A percentile compares a stretch with the other conserved stretches of the same genome.
These are phyloP conservation scores for Pseudogymnoascus sp. DNA, from an alignment of 2,329 filamentous ascomycete species.

Conservation along the genomic window DNA sequence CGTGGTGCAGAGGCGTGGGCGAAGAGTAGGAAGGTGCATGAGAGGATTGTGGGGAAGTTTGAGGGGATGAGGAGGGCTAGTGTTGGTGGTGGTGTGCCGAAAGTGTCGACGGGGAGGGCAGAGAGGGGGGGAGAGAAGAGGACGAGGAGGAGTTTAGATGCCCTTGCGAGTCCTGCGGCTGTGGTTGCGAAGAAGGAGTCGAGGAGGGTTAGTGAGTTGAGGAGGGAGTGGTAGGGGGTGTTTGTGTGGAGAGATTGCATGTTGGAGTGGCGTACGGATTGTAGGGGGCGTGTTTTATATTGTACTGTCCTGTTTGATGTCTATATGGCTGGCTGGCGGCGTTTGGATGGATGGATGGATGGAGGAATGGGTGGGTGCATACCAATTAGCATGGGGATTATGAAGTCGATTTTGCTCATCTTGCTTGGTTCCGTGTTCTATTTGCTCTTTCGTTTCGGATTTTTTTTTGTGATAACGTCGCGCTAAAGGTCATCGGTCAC, in stretches of 20 bases:
- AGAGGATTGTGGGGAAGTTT: conserved; percentile 22
- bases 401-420: background rate
- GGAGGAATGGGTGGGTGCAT: background rate
- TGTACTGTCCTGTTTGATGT: background rate
- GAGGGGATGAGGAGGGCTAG: conserved; percentile 19
- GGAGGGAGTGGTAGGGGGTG: background rate
- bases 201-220: conserved; percentile 5
- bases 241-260: background rate
- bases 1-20: conserved; percentile 42
- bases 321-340: background rate
- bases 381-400: background rate
- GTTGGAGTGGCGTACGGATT: background rate
- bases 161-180: background rate
- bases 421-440: background rate
- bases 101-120: background rate
- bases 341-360: background rate
- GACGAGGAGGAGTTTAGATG: background rate
- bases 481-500: no score
- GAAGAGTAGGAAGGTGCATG: conserved; percentile 39
- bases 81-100: background rate
- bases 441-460: no score
- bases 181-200: background rate
- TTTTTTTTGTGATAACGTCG: no score
- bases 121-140: background rate
- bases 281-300: background rate